Base-by-base conservation (phyloP, 331 rosid species). In the Stylosanthes scabra region DNA sequence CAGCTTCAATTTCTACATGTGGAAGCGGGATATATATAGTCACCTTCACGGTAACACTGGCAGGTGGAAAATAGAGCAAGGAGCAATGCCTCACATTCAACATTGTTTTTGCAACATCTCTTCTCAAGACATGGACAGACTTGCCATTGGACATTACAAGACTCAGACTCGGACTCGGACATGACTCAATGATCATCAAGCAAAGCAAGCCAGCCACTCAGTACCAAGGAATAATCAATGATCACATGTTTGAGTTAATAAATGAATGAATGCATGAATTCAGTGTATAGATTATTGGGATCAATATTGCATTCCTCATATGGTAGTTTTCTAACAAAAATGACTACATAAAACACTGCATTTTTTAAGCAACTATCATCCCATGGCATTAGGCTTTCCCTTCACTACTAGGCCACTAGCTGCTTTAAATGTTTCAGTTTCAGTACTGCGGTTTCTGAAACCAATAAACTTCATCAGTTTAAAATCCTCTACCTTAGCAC, bases 391-490 rank as follows among this genome's bases (percentile, higher is more conserved):
- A 56, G 71, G 14, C 68, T 76, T 72, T 72, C 88, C 76, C 82
- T 81, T 59, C 70, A 79, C 70, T 6, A 31, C 4, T 31, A 31
- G 37, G 37, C 37, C 4, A 31, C 4, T 2, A 31, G 37, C 37
- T 31, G 37, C 37, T 20, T 20, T 20, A 20, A 20, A 20, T 20
- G 25, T 20, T 20, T n/a, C n/a, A n/a, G n/a, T n/a, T n/a, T 29
- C 3, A n/a, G n/a, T n/a, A n/a, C n/a, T 29, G 34, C 59, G 27
- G 12, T 62, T 69, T 54, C 80, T 41, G 70, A 91, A 80, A 1
- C 91, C 34, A 29, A 88, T 78, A 39, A 87, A 59, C 74, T 80
- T 83, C n/a, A 83, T 72, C 71, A 75, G 15, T 65, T 59, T 76
- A 28, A 92, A 74, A 83, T 81, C 80, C 57, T 65, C 83, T 15